Base-by-base conservation (phyloP, 805 yeast species). In the Wickerhamiella bombiphila region DNA sequence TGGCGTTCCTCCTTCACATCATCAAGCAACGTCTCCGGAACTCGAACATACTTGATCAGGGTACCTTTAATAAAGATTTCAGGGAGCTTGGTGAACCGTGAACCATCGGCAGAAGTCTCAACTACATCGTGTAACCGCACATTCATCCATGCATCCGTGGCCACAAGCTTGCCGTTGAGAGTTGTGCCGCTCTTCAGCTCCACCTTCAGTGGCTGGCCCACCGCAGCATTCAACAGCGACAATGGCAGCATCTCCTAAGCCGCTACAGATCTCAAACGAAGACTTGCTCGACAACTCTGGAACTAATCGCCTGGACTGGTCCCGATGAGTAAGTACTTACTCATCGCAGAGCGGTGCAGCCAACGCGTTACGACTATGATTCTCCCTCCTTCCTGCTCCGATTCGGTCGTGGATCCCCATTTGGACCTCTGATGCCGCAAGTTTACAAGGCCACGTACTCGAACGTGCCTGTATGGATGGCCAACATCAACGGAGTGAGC, bases 131-230 rank as follows among this genome's bases (percentile, higher is more conserved):
- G 67, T 38, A 91, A 65, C 1, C 94, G 80, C 46, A 91, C 65
- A 57, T 91, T 91, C 99, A 91, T 91, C 85, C 93, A 81, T 29
- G 82, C 76, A 57, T 91, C 99, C 50, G 94, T 83, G 53, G 81
- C 80, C 39, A 74, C 72, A 42, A 91, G 65, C 40, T 70, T 71
- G 36, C 99, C 99, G 52, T 78, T 79, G 35, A 86, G 65, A 7
- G 88, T 76, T 52, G 82, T 95, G 24, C 97, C 95, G 40, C 79
- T 76, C 58, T 91, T 91, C 54, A 91, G 70, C 57, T 88, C 98
- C 35, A 91, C 82, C 52, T 79, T 68, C 52, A 91, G 69, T 28
- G 85, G 80, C 53, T 81, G 86, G 41, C 82, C 86, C 57, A 85
- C 86, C 14, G 94, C 82, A 39, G 94, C 80, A 38, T 93, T 85